A percentile compares a stretch with the other conserved stretches of the same genome.
Evolutionary conservation across 176 grass and related monocot species (phyloP).

Genomic region (Phragmites australis): DNA sequence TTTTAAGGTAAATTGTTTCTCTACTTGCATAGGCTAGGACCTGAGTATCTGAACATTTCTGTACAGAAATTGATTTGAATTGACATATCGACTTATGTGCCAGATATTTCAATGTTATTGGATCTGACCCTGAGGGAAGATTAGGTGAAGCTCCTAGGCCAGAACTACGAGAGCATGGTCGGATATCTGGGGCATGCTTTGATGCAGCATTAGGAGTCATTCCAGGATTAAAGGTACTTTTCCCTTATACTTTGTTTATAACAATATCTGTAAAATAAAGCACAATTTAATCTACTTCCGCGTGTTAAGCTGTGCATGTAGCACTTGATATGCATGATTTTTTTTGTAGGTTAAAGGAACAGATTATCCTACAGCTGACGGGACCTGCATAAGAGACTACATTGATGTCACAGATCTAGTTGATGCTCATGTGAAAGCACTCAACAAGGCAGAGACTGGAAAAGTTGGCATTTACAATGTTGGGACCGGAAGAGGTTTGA

Average conservation of each 20-base stretch:
- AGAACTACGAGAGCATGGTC: slow-evolving; percentile 75
- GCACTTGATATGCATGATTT: background rate
- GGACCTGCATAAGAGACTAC: slow-evolving; percentile 86
- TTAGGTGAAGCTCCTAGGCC: slow-evolving; percentile 78
- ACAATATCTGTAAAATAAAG: background rate
- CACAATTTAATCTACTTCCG: slow-evolving; percentile 22
- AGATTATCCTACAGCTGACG: slow-evolving; percentile 73
- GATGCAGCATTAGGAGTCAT: slow-evolving; percentile 74
- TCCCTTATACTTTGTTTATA: background rate
- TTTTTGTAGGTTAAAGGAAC: slow-evolving; percentile 68
- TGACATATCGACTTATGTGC: slow-evolving; percentile 25
- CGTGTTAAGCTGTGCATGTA: slow-evolving; percentile 5
- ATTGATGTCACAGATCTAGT: slow-evolving; percentile 88
- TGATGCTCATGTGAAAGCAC: slow-evolving; percentile 87
- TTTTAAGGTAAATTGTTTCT: slow-evolving; percentile 58
- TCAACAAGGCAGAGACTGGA: slow-evolving; percentile 63
- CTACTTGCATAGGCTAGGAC: slow-evolving; percentile 1
- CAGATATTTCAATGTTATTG: slow-evolving; percentile 87
- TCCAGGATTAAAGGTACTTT: slow-evolving; percentile 63
- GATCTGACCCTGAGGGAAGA: slow-evolving; percentile 76
- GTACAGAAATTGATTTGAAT: slow-evolving; percentile 13
- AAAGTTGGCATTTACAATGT: slow-evolving; percentile 87
- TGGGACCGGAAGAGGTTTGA: slow-evolving; percentile 78
- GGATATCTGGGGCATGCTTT: slow-evolving; percentile 83
- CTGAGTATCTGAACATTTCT: background rate